These are phyloP conservation scores for Emmonsia crescens DNA, from an alignment of 2,329 filamentous ascomycete species.

Conservation along the genomic window DNA sequence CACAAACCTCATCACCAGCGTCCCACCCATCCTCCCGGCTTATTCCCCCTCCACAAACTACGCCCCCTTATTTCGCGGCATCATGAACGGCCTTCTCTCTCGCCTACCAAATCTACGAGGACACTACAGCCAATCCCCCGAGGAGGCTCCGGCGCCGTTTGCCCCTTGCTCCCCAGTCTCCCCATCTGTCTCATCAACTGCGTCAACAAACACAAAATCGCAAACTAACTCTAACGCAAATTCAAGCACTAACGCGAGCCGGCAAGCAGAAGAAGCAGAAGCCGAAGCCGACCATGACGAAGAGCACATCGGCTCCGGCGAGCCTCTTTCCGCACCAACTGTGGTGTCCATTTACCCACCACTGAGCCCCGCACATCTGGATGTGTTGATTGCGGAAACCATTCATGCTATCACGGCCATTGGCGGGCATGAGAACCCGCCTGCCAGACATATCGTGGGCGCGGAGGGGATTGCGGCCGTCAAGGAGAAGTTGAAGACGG, in stretches of 20 bases:
- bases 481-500: slow-evolving; percentile 91
- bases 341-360: slow-evolving; percentile 63
- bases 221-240: neutral
- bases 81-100: slow-evolving; percentile 70
- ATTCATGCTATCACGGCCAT: slow-evolving; percentile 86
- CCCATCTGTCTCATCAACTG: slow-evolving; percentile 6
- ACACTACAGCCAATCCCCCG: slow-evolving; percentile 18
- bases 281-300: neutral
- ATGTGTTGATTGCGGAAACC: slow-evolving; percentile 72
- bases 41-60: slow-evolving; percentile 60
- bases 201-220: neutral
- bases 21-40: slow-evolving; percentile 59
- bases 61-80: slow-evolving; percentile 72
- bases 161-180: slow-evolving; percentile 7
- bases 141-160: neutral
- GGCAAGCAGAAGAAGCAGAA: neutral
- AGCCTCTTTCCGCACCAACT: slow-evolving; percentile 30
- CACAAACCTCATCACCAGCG: slow-evolving; percentile 76
- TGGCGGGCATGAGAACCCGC: slow-evolving; percentile 90
- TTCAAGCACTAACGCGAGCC: neutral
- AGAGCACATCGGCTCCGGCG: neutral
- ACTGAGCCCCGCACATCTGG: slow-evolving; percentile 56
- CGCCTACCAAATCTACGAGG: slow-evolving; percentile 54
- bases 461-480: slow-evolving; percentile 78
- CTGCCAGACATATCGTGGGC: slow-evolving; percentile 85